Evolutionary conservation across 805 yeast species (phyloP), one percentile per base, ranked within the genome.

Genomic region (Kazachstania psychrophila): DNA sequence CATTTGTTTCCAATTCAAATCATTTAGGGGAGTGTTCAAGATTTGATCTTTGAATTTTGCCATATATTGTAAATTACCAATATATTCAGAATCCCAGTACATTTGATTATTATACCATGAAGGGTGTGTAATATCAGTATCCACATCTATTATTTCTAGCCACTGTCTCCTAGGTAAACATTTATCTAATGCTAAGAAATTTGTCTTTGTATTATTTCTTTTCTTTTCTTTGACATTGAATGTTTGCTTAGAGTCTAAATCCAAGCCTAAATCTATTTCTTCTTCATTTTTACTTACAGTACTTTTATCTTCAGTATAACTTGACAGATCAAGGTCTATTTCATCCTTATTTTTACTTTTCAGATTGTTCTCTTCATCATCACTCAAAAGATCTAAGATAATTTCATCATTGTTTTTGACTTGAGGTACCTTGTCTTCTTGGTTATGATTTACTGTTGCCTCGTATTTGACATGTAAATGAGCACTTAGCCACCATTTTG

Each of bases 151-250:
- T 4, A 71, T 47, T 40, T 79, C 79, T 8, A 86, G 44, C 51
- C 70, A 84, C 17, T 62, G 50, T 16, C 94, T 63, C 13, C 68
- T 60, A 2, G 86, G 85, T 1, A 82, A 62, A 48, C 94, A 85
- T 56, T 89, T 89, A 54, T 88, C 96, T 19, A 89, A 65, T 0
- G 97, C 92, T 22, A 84, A 57, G 87, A 89, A 11, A 58, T 49
- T 2, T 80, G 75, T 18, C 43, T 45, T 29, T 40, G 25, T 33
- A 45, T 48, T 1, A 46, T 55, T 22, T 36, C 41, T 5, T 20
- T 12, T 22, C 11, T 8, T 22, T 10, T 44, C 33, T 28, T 9
- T 10, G 5, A 6, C n/a, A 16, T 16, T 23, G 28, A 24, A 31
- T 24, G 34, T 39, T 5, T 29, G 25, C 11, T 33, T 18, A 6